Conservation (phyloP, 2,329 filamentous ascomycete species). For the Trichoderma sp. region DNA sequence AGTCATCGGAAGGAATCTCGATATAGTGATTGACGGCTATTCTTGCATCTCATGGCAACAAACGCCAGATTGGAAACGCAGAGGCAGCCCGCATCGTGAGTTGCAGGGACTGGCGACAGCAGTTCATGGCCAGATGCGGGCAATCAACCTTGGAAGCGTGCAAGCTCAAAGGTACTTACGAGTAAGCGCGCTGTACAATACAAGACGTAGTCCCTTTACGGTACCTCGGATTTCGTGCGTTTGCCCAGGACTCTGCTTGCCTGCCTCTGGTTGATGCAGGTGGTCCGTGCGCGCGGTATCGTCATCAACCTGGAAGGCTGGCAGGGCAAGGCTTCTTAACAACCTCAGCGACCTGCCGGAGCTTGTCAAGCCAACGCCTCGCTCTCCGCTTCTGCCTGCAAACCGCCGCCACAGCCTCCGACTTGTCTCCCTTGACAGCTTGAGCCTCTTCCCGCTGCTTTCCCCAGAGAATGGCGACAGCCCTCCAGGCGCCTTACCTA, state of each 20-base stretch:
- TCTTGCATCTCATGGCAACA: not conserved
- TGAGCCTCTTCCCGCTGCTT: not conserved
- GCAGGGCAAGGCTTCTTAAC: slow-evolving; percentile 10
- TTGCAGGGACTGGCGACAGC: not conserved
- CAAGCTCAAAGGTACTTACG: not conserved
- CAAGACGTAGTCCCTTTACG: no score
- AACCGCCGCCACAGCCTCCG: not conserved
- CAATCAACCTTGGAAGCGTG: not conserved
- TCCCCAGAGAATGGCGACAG: slow-evolving; percentile 34
- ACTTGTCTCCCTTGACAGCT: not conserved
- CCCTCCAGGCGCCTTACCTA: slow-evolving; percentile 25
- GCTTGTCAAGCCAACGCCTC: slow-evolving; percentile 19
- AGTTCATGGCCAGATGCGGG: slow-evolving; percentile 1
- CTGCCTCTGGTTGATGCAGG: not conserved
- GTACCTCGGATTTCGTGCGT: not conserved
- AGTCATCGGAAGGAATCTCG: no score
- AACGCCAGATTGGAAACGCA: not conserved
- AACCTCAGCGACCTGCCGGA: slow-evolving; percentile 19
- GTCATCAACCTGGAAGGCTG: slow-evolving; percentile 28
- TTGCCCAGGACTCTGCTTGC: not conserved
- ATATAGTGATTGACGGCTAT: not conserved
- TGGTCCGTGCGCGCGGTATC: slow-evolving; percentile 31
- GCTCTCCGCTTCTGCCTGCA: slow-evolving; percentile 18
- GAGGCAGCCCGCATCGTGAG: not conserved
- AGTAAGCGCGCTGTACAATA: no score